Percentiles rank a stretch among this genome's conserved stretches.
Evolutionary conservation across 495 filamentous ascomycete species (phyloP).

Genomic region (Cetradonia linearis): DNA sequence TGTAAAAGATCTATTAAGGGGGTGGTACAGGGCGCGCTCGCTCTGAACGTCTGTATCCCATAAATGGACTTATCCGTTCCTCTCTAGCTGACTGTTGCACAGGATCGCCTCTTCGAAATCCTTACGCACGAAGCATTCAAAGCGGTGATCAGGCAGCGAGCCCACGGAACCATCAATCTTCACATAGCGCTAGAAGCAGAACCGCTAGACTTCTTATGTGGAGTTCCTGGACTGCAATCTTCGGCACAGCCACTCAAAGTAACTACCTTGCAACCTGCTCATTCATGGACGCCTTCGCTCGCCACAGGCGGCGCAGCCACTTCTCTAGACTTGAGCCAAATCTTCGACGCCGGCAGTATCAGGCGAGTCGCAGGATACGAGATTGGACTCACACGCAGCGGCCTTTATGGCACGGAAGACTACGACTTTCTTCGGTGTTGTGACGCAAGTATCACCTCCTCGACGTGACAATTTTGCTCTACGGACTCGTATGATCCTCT

Average conservation of each 20-base stretch:
- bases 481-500: neutral
- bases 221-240: conserved; percentile 13
- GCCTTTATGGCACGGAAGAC: neutral
- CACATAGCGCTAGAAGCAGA: conserved; percentile 23
- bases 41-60: neutral
- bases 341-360: conserved; percentile 25
- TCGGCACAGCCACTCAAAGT: conserved; percentile 15
- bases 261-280: conserved; percentile 18
- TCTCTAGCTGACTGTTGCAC: neutral
- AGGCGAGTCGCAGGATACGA: conserved; percentile 28
- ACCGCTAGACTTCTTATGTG: conserved; percentile 23
- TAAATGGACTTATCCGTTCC: neutral
- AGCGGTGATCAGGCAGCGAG: conserved; percentile 24
- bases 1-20: conserved; percentile 17
- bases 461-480: neutral
- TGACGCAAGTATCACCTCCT: neutral
- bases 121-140: conserved; percentile 3
- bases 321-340: conserved; percentile 22
- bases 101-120: neutral
- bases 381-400: neutral
- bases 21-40: neutral
- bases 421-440: neutral
- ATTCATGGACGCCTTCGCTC: conserved; percentile 26
- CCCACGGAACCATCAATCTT: conserved; percentile 22
- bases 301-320: conserved; percentile 16